Base-by-base conservation (phyloP, 2,329 filamentous ascomycete genomes). In the Sclerotinia subarctica region DNA sequence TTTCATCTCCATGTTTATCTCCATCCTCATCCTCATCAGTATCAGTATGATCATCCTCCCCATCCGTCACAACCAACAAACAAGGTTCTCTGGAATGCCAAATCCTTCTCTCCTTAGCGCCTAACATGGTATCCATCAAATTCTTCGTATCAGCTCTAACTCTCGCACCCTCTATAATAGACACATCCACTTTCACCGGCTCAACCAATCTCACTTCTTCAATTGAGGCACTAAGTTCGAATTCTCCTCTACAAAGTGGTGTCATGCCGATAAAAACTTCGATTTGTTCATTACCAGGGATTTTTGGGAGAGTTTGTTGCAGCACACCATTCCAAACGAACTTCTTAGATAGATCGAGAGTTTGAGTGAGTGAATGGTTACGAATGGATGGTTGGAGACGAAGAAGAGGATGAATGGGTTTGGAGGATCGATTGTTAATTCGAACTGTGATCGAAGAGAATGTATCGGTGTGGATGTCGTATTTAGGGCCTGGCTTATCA, bases 241-340 rank as follows among this genome's bases (percentile, higher is more conserved):
- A 97, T 72, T 92, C 88, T 21, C 94, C 94, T 56, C 88, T 85
- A 72, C 90, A 93, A 46, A 97, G 84, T 44, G 90, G 85, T 53
- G 91, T 91, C 54, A 94, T 83, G 5, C 91, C 91, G 5, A 96
- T 79, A 1, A 84, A 82, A 29, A 91, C 82, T 69, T 89, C 85
- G 0, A 83, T 82, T n/a, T 79, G 85, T 56, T 84, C 81, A 5
- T 86, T 85, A 0, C 88, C 86, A 7, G 79, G 78, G 1, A 97
- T 77, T 8, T 86, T 76, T 0, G 90, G 88, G 0, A 97, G 80
- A 1, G 86, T 83, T 75, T 89, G 89, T 79, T 97, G 94, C 68
- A 97, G 79, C 42, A 91, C 88, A 1, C 94, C 94, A 72, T 93
- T 94, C 89, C 92, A 95, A 1, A 89, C 89, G 66, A 97, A 85